Conservation (phyloP, 495 filamentous ascomycete genomes). For the Penicillium diatomitis region DNA sequence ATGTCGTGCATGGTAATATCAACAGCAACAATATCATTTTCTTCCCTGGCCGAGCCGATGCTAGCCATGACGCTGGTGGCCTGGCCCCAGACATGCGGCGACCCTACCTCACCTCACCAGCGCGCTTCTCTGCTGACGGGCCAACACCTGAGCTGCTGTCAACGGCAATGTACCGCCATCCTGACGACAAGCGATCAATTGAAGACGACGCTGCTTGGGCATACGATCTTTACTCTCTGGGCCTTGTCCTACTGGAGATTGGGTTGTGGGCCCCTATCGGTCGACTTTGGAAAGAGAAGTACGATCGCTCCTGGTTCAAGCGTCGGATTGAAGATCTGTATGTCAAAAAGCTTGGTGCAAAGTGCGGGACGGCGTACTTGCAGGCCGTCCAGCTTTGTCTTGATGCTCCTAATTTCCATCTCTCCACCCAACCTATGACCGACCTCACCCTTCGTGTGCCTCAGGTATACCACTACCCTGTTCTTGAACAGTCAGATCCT, state of each 20-base stretch:
- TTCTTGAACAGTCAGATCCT: slow-evolving; percentile 39
- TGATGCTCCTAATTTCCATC: slow-evolving; percentile 57
- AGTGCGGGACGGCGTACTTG: slow-evolving; percentile 70
- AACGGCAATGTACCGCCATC: slow-evolving; percentile 67
- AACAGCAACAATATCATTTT: slow-evolving; percentile 75
- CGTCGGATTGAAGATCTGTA: slow-evolving; percentile 52
- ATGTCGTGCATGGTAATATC: slow-evolving; percentile 72
- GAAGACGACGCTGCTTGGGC: slow-evolving; percentile 44
- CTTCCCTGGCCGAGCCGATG: slow-evolving; percentile 43
- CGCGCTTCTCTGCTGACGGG: slow-evolving; percentile 65
- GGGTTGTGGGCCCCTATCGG: slow-evolving; percentile 79
- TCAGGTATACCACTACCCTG: slow-evolving; percentile 39
- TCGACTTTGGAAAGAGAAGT: slow-evolving; percentile 58
- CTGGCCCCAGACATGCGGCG: slow-evolving; percentile 53
- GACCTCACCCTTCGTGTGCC: slow-evolving; percentile 35
- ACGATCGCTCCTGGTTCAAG: slow-evolving; percentile 55
- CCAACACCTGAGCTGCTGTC: slow-evolving; percentile 40
- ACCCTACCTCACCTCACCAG: slow-evolving; percentile 72
- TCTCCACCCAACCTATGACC: slow-evolving; percentile 47
- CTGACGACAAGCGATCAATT: slow-evolving; percentile 56
- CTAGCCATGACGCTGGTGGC: slow-evolving; percentile 30
- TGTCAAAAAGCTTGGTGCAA: slow-evolving; percentile 56
- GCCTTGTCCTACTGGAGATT: slow-evolving; percentile 75
- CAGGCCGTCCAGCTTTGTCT: slow-evolving; percentile 74
- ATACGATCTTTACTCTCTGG: slow-evolving; percentile 78